Percentiles rank a stretch among this genome's conserved stretches.
Evolutionary conservation across 192 early-diverging fungal genomes (phyloP).

Genomic region (Coemansia sp.): DNA sequence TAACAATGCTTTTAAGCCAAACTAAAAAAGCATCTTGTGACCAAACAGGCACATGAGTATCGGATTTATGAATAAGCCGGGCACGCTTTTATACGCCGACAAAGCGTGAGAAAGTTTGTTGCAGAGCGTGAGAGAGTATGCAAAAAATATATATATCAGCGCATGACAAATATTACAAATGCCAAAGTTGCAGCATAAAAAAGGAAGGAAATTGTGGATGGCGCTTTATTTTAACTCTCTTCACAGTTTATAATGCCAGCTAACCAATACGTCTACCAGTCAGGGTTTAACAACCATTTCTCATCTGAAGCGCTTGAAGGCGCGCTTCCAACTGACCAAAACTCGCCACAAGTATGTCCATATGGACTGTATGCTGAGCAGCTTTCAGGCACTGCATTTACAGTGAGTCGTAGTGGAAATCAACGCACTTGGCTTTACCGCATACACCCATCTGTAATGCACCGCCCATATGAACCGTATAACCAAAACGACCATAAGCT

Average conservation of each 20-base stretch:
- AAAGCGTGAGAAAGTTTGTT: no score
- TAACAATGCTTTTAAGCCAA: neutral
- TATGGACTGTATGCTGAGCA: conserved; percentile 94
- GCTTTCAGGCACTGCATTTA: conserved; percentile 90
- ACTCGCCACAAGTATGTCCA: conserved; percentile 87
- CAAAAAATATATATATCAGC: no score
- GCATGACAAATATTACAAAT: conserved; percentile 1
- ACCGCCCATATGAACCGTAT: conserved; percentile 64
- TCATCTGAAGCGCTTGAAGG: conserved; percentile 74
- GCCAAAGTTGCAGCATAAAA: neutral
- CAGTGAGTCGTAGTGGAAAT: conserved; percentile 75
- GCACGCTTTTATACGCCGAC: neutral
- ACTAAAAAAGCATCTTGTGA: neutral
- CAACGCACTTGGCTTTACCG: conserved; percentile 93
- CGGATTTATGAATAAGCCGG: neutral
- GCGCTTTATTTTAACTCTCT: neutral
- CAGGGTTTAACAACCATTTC: conserved; percentile 88
- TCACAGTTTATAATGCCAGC: neutral
- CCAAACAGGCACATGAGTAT: neutral
- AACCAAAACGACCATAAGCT: conserved; percentile 33
- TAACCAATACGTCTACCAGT: conserved; percentile 60
- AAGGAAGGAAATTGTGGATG: neutral
- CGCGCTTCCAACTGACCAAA: conserved; percentile 85
- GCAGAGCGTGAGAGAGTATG: no score
- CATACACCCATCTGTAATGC: conserved; percentile 86